Evolutionary conservation across 108 stramenopile genomes (phyloP).

Genomic region (Nitzschia inconspicua): DNA sequence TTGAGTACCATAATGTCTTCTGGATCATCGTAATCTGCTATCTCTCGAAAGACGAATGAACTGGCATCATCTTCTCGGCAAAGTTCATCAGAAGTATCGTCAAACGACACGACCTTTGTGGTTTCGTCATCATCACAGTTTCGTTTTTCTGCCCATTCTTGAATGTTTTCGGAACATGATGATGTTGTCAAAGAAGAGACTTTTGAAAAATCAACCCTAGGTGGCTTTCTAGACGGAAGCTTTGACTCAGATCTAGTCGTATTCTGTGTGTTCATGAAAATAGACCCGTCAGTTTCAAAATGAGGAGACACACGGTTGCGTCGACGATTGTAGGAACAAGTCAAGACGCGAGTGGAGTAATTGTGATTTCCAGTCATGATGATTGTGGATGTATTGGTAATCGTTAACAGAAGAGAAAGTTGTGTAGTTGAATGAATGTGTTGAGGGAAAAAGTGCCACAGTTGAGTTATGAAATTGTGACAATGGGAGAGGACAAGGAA

Average conservation of each 20-base stretch:
- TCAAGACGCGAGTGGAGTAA: conserved; percentile 20
- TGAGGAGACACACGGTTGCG: conserved; percentile 6
- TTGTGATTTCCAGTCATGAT: conserved; percentile 5
- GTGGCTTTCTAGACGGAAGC: too few species aligned
- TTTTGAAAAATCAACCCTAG: too few species aligned
- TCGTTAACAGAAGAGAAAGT: too few species aligned
- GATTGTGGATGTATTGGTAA: conserved; percentile 2
- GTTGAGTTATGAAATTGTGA: too few species aligned
- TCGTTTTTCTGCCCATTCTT: not conserved
- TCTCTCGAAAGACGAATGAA: conserved; percentile 21
- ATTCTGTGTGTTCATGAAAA: conserved; percentile 1
- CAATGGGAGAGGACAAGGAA: too few species aligned
- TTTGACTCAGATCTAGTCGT: too few species aligned
- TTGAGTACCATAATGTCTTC: conserved; percentile 31
- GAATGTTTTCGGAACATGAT: conserved; percentile 9
- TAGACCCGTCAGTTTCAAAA: not conserved
- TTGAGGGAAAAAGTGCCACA: too few species aligned
- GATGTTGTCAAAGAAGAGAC: too few species aligned
- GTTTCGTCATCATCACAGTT: not conserved
- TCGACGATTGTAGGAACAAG: conserved; percentile 29
- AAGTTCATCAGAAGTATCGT: too few species aligned
- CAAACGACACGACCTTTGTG: too few species aligned
- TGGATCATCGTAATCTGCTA: conserved; percentile 14
- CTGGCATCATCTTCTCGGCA: not conserved
- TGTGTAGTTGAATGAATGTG: not conserved